phyloP scores from a whole-genome alignment of 2,329 filamentous ascomycete species.

The Phaeoacremonium minimum region DNA sequence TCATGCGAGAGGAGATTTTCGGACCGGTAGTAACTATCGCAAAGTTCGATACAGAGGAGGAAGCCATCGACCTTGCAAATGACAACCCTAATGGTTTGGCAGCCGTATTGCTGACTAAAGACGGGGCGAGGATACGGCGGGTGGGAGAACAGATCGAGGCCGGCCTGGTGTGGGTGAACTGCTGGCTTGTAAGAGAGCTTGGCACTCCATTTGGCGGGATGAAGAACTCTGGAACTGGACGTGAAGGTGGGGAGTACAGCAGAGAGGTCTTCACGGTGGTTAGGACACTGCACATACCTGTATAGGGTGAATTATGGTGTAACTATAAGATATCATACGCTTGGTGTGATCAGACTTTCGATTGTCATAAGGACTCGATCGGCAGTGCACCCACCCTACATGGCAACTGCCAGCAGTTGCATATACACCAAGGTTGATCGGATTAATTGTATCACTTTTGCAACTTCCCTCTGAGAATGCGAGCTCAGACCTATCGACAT shows the following conservation, averaged over 20 bases:
- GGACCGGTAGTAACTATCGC: slow-evolving; percentile 35
- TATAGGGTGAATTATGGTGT: slow-evolving; percentile 3
- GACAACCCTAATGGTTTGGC: slow-evolving; percentile 23
- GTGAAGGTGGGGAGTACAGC: slow-evolving; percentile 25
- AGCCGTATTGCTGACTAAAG: slow-evolving; percentile 21
- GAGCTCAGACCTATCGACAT: no score
- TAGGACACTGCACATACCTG: slow-evolving; percentile 21
- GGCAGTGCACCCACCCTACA: no score
- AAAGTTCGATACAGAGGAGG: slow-evolving; percentile 23
- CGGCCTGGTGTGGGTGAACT: slow-evolving; percentile 26
- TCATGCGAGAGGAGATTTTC: slow-evolving; percentile 35
- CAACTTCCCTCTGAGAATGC: no score
- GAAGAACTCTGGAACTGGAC: slow-evolving; percentile 24
- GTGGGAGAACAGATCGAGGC: slow-evolving; percentile 25
- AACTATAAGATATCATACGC: background rate
- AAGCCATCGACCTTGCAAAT: slow-evolving; percentile 20
- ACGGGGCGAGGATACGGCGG: slow-evolving; percentile 20
- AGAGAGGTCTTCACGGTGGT: slow-evolving; percentile 25
- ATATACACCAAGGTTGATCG: no score
- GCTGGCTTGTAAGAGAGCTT: slow-evolving; percentile 24
- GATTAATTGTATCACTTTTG: no score
- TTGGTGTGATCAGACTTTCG: background rate
- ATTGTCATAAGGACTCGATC: no score
- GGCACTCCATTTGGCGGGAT: slow-evolving; percentile 27
- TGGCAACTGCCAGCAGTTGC: no score